Conservation (phyloP, 2,329 filamentous ascomycete species). For the Diaporthe eres region DNA sequence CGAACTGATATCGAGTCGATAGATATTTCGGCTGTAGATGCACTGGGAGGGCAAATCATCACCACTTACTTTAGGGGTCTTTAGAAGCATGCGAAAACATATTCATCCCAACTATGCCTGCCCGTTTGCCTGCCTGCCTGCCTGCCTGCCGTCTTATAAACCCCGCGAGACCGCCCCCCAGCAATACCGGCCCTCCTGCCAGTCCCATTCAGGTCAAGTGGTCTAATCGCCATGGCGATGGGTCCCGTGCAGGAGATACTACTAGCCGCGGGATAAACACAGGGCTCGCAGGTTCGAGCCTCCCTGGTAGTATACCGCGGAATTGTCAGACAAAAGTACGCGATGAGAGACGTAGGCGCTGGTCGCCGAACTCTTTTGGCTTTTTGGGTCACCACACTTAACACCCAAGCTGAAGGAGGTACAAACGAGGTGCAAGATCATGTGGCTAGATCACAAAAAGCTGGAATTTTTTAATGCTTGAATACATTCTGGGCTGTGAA, state of each 20-base stretch:
- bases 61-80: slow-evolving; percentile 19
- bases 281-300: background rate
- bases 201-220: background rate
- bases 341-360: slow-evolving; percentile 20
- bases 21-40: slow-evolving; percentile 16
- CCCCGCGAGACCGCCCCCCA: background rate
- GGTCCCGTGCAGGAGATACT: background rate
- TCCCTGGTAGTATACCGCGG: slow-evolving; percentile 21
- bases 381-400: background rate
- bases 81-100: background rate
- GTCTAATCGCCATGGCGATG: background rate
- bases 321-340: slow-evolving; percentile 1
- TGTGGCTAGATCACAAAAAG: background rate
- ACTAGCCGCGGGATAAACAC: slow-evolving; percentile 1
- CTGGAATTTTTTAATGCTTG: background rate
- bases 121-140: background rate
- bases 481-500: background rate
- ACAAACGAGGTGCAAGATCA: background rate
- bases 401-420: background rate
- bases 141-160: background rate
- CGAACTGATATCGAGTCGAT: slow-evolving; percentile 11
- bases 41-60: slow-evolving; percentile 12
- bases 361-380: slow-evolving; percentile 27
- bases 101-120: background rate
- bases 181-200: slow-evolving; percentile 11